phyloP scores from a whole-genome alignment of 192 early-diverging fungal species.

The Ambispora gerdemannii region DNA sequence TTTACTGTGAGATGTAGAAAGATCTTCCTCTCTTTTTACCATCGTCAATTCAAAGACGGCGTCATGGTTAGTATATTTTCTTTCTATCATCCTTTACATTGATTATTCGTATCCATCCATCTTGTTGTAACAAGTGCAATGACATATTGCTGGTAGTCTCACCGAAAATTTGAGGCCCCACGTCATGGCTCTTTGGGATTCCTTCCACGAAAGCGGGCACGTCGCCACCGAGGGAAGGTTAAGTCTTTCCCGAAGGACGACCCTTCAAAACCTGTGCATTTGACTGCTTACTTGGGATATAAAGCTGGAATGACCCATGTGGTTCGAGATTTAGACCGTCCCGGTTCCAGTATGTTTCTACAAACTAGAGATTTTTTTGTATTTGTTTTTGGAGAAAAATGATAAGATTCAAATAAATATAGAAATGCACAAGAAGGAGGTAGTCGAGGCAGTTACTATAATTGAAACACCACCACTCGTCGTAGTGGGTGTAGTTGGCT shows the following conservation, averaged over 20 bases:
- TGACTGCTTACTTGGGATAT: constrained; percentile 99
- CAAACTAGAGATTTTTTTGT: too few relatives aligned
- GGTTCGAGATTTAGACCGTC: constrained; percentile 98
- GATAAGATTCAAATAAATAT: constrained; percentile 15
- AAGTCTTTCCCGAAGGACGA: constrained; percentile 99
- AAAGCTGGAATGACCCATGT: constrained; percentile 99
- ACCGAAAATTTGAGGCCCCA: constrained; percentile 97
- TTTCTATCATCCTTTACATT: background rate
- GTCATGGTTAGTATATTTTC: background rate
- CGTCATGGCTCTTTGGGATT: constrained; percentile 84
- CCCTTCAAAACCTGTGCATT: constrained; percentile 87
- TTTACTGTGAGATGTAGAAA: too few relatives aligned
- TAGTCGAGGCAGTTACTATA: constrained; percentile 98
- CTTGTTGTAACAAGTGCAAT: background rate
- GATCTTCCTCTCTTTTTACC: too few relatives aligned
- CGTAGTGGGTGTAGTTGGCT: constrained; percentile 98
- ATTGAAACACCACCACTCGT: constrained; percentile 98
- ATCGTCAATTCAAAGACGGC: too few relatives aligned
- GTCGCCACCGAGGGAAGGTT: constrained; percentile 89
- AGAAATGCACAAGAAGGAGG: constrained; percentile 99
- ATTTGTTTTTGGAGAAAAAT: too few relatives aligned
- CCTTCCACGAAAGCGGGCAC: constrained; percentile 86
- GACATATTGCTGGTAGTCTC: constrained; percentile 54
- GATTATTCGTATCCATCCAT: background rate
- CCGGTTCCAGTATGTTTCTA: constrained; percentile 79